Evolutionary conservation across 176 grass and related monocot species (phyloP).

Genomic region (Ensete ventricosum): DNA sequence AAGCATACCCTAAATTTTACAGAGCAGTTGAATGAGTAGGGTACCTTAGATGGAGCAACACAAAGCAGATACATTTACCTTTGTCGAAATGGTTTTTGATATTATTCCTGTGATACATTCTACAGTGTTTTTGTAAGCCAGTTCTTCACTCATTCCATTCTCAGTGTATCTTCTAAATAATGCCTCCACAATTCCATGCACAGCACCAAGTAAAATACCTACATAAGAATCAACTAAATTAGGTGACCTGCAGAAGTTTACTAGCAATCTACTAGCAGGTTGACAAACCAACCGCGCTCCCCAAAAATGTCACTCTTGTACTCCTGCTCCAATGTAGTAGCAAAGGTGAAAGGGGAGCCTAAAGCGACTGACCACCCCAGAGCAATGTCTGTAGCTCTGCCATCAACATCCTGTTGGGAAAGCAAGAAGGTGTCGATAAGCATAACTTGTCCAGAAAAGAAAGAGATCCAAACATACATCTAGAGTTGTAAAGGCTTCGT

Average conservation of each 20-base stretch:
- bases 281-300: conserved; percentile 40
- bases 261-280: background rate
- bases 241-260: background rate
- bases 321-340: conserved; percentile 59
- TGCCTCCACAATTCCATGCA: conserved; percentile 66
- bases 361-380: conserved; percentile 77
- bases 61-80: conserved; percentile 24
- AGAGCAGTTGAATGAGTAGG: conserved; percentile 1
- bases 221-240: conserved; percentile 2
- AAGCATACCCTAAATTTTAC: conserved; percentile 45
- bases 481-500: background rate
- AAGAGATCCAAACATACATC: background rate
- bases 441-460: background rate
- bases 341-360: conserved; percentile 75
- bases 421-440: no score
- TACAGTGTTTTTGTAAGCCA: conserved; percentile 61
- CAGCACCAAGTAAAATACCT: conserved; percentile 70
- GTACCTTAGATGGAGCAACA: background rate
- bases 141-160: conserved; percentile 59
- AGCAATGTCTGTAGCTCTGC: conserved; percentile 74
- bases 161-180: conserved; percentile 69
- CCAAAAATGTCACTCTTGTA: conserved; percentile 88
- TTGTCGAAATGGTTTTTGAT: conserved; percentile 64
- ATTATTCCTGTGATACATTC: conserved; percentile 79
- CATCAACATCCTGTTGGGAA: conserved; percentile 62